These are phyloP conservation scores for Xylaria longipes DNA, from an alignment of 495 filamentous ascomycete species.

Conservation along the genomic window DNA sequence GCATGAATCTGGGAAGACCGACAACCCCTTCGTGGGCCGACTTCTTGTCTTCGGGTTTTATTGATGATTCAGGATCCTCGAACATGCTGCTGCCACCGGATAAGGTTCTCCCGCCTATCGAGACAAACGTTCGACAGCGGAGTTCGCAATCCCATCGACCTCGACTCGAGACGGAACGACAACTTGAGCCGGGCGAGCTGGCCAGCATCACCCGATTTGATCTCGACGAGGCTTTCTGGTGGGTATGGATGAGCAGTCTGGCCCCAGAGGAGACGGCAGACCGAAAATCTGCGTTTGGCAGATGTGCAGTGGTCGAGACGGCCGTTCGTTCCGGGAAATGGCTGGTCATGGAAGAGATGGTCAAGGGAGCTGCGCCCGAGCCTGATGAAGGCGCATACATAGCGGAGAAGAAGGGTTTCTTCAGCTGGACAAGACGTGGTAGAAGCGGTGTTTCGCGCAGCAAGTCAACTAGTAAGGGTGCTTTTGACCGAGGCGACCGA, in stretches of 20 bases:
- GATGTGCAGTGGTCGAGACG: constrained; percentile 92
- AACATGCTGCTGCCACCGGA: constrained; percentile 83
- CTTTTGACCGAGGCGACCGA: constrained; percentile 43
- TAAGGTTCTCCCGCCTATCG: constrained; percentile 87
- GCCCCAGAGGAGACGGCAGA: constrained; percentile 84
- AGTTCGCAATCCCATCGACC: constrained; percentile 90
- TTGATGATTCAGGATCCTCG: constrained; percentile 68
- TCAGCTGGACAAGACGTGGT: constrained; percentile 79
- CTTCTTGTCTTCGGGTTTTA: constrained; percentile 92
- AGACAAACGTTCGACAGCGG: constrained; percentile 69
- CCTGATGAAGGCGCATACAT: constrained; percentile 86
- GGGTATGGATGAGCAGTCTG: constrained; percentile 98
- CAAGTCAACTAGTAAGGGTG: constrained; percentile 66
- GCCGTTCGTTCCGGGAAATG: constrained; percentile 80
- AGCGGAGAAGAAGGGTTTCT: constrained; percentile 91
- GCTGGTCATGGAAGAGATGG: constrained; percentile 95
- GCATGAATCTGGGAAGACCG: constrained; percentile 69
- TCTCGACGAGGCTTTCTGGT: constrained; percentile 97
- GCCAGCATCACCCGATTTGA: constrained; percentile 87
- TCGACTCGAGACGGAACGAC: constrained; percentile 64
- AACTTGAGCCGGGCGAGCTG: constrained; percentile 89
- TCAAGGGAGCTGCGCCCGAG: constrained; percentile 89
- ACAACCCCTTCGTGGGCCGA: constrained; percentile 98
- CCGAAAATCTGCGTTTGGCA: constrained; percentile 90
- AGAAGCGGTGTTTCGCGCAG: constrained; percentile 66